Conservation (phyloP, 192 early-diverging fungal genomes). For the Coemansia sp. region DNA sequence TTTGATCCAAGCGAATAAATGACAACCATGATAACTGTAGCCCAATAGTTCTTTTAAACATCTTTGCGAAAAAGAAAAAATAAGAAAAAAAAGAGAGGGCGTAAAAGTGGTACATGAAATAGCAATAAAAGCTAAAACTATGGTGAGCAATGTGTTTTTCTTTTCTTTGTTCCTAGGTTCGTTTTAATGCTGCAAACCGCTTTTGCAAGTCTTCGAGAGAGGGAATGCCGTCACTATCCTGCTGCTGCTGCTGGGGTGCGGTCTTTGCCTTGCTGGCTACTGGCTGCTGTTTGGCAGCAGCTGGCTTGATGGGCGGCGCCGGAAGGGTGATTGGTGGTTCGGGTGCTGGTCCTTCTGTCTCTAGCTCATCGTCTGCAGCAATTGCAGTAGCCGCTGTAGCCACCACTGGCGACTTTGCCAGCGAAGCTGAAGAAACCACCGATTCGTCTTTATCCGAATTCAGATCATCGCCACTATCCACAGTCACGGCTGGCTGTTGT, state of each 20-base stretch:
- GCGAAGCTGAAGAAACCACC: conserved; percentile 6
- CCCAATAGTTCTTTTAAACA: too few species aligned
- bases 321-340: neutral
- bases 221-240: conserved; percentile 55
- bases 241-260: conserved; percentile 7
- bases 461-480: neutral
- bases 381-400: conserved; percentile 6
- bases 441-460: neutral
- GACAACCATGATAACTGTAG: conserved; percentile 5
- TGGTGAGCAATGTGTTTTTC: neutral
- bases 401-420: neutral
- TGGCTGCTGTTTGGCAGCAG: neutral
- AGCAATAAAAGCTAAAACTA: neutral
- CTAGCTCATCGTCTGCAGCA: neutral
- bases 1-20: conserved; percentile 50
- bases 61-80: too few species aligned
- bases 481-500: neutral
- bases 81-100: too few species aligned
- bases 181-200: conserved; percentile 77
- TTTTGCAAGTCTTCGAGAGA: conserved; percentile 77
- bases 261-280: conserved; percentile 6
- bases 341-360: neutral
- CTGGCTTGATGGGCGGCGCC: neutral
- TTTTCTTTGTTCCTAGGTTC: conserved; percentile 16
- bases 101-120: conserved; percentile 9